phyloP scores from a whole-genome alignment of 1,284 basidiomycete genomes.

The Rhizopogon hawkerae region DNA sequence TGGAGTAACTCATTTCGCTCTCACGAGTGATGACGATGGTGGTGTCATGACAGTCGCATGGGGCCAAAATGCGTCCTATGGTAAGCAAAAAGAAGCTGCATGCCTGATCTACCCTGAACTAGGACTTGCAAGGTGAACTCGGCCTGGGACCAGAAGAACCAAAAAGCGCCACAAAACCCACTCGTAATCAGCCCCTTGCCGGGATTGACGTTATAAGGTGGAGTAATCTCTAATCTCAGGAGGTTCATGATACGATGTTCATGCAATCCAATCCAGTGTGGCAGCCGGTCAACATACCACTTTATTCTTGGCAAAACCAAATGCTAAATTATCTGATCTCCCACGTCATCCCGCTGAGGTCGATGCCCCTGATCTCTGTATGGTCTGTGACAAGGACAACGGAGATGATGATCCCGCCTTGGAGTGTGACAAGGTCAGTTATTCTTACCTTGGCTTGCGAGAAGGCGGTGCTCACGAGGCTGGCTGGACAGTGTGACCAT shows the following conservation, averaged over 20 bases:
- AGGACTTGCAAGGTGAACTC: constrained; percentile 50
- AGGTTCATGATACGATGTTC: neutral
- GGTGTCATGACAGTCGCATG: constrained; percentile 76
- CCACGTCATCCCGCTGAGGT: constrained; percentile 69
- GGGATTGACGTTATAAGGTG: constrained; percentile 76
- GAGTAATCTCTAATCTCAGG: constrained; percentile 18
- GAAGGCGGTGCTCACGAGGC: neutral
- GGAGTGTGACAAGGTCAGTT: constrained; percentile 78
- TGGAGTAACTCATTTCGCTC: constrained; percentile 84
- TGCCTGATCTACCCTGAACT: neutral
- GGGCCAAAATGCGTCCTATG: constrained; percentile 77
- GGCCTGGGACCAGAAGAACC: constrained; percentile 74
- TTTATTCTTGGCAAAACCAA: constrained; percentile 68
- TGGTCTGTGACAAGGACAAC: constrained; percentile 61
- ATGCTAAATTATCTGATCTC: constrained; percentile 61
- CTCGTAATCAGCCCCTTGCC: constrained; percentile 57
- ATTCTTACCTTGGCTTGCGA: constrained; percentile 1
- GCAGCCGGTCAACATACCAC: constrained; percentile 83
- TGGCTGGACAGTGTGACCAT: constrained; percentile 63
- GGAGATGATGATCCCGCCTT: constrained; percentile 61
- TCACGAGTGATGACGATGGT: constrained; percentile 65
- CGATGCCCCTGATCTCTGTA: constrained; percentile 61
- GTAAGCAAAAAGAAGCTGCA: constrained; percentile 25
- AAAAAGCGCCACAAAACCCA: constrained; percentile 84
- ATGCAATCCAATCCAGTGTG: constrained; percentile 40